Percentiles rank a stretch among this genome's conserved stretches.
Evolutionary conservation across 176 grass and related monocot species (phyloP).

Genomic region (Aechmea fasciata): DNA sequence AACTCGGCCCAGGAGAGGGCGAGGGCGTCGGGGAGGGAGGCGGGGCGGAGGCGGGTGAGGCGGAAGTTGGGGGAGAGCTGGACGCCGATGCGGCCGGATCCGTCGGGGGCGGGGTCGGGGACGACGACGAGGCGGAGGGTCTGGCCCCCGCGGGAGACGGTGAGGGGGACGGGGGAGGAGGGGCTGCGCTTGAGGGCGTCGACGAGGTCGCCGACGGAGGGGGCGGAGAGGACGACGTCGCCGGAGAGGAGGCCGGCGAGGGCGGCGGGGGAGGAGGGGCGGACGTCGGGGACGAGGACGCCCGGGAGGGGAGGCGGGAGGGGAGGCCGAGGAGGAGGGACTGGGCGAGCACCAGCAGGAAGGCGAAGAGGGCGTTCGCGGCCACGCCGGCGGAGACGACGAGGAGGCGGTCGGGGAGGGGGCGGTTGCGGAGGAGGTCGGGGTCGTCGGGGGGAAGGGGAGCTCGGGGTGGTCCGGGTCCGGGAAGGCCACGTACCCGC

Average conservation of each 20-base stretch:
- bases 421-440: slow-evolving; percentile 86
- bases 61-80: slow-evolving; percentile 68
- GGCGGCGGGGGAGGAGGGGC: slow-evolving; percentile 54
- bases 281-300: slow-evolving; percentile 70
- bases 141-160: slow-evolving; percentile 30
- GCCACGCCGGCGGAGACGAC: slow-evolving; percentile 79
- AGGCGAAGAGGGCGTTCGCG: slow-evolving; percentile 85
- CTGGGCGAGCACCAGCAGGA: slow-evolving; percentile 67
- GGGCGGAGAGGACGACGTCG: slow-evolving; percentile 69
- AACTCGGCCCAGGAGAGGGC: slow-evolving; percentile 55
- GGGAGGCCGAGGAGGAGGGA: slow-evolving; percentile 79
- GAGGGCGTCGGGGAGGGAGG: slow-evolving; percentile 44
- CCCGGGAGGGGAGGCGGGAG: slow-evolving; percentile 54
- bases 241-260: slow-evolving; percentile 58
- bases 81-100: slow-evolving; percentile 63
- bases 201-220: slow-evolving; percentile 58
- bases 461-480: slow-evolving; percentile 78
- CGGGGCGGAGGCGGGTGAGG: slow-evolving; percentile 39
- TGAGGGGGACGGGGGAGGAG: slow-evolving; percentile 48
- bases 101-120: slow-evolving; percentile 63
- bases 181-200: slow-evolving; percentile 63
- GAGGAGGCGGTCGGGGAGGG: slow-evolving; percentile 73
- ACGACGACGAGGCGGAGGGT: slow-evolving; percentile 47
- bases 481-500: slow-evolving; percentile 94
- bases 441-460: slow-evolving; percentile 64